These are phyloP conservation scores for Diaporthe nobilis DNA, from an alignment of 2,329 filamentous ascomycete species.

Conservation along the genomic window DNA sequence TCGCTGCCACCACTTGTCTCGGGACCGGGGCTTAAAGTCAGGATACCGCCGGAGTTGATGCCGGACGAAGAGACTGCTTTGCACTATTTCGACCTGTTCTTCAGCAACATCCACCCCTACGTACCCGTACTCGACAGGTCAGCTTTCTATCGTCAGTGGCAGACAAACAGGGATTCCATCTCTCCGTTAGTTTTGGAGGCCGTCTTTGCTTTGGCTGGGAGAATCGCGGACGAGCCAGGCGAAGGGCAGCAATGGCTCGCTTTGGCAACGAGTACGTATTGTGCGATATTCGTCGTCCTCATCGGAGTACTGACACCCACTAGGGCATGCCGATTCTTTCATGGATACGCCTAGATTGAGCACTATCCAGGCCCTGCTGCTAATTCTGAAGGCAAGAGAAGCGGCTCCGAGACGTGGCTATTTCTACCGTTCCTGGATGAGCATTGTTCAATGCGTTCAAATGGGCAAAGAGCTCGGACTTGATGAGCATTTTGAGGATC, in stretches of 20 bases:
- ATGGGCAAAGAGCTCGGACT: constrained; percentile 95
- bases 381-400: constrained; percentile 91
- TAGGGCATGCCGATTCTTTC: constrained; percentile 92
- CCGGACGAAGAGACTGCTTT: constrained; percentile 85
- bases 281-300: background rate
- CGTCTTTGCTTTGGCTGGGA: constrained; percentile 89
- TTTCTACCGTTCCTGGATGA: constrained; percentile 98
- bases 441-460: constrained; percentile 88
- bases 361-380: constrained; percentile 89
- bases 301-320: constrained; percentile 47
- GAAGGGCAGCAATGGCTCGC: constrained; percentile 95
- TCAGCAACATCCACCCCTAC: constrained; percentile 91
- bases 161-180: constrained; percentile 83
- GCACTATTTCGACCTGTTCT: constrained; percentile 92
- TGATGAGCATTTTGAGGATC: constrained; percentile 86
- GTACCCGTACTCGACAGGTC: constrained; percentile 88
- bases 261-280: constrained; percentile 80
- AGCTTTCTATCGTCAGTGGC: constrained; percentile 92
- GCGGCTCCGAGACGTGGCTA: constrained; percentile 94
- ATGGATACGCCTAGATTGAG: constrained; percentile 92
- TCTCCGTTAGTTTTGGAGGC: constrained; percentile 92
- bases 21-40: constrained; percentile 81
- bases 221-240: constrained; percentile 85
- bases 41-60: constrained; percentile 95
- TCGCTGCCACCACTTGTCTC: constrained; percentile 77